Evolutionary conservation across 2,329 filamentous ascomycete genomes (phyloP).

Genomic region (Claviceps humidiphila): DNA sequence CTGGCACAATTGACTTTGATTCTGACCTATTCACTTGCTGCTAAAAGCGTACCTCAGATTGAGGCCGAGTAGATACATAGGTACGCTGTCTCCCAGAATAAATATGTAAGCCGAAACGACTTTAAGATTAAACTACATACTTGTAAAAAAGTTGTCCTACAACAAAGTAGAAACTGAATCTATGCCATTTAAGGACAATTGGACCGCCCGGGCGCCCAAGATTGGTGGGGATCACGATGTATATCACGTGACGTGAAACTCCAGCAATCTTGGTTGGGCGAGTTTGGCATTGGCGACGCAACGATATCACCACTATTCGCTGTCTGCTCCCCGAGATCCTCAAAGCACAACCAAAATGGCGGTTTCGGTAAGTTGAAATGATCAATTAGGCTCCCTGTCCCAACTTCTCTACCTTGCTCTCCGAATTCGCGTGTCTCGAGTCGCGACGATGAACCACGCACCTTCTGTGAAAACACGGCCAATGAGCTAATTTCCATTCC

Average conservation of each 20-base stretch:
- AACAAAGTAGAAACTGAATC: background rate
- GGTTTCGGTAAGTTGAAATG: slow-evolving; percentile 44
- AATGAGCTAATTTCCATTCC: slow-evolving; percentile 42
- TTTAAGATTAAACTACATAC: too few relatives aligned
- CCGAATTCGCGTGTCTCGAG: background rate
- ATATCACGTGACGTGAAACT: slow-evolving; percentile 20
- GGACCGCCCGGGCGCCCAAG: too few relatives aligned
- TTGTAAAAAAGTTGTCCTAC: too few relatives aligned
- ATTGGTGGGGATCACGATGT: background rate
- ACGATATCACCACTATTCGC: slow-evolving; percentile 32
- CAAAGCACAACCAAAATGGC: slow-evolving; percentile 46
- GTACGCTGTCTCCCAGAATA: background rate
- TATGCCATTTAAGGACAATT: background rate
- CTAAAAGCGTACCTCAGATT: background rate
- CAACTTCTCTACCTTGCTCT: background rate
- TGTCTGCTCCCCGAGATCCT: slow-evolving; percentile 34
- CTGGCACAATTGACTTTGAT: background rate
- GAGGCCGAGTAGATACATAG: background rate
- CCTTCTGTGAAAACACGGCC: background rate
- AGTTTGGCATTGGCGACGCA: slow-evolving; percentile 34
- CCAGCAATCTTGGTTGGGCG: slow-evolving; percentile 18
- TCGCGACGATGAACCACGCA: background rate
- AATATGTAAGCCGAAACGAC: background rate
- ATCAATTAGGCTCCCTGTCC: background rate
- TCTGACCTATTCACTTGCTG: background rate